Conservation (phyloP, 2,329 filamentous ascomycete genomes). For the Leptographium radiaticola region DNA sequence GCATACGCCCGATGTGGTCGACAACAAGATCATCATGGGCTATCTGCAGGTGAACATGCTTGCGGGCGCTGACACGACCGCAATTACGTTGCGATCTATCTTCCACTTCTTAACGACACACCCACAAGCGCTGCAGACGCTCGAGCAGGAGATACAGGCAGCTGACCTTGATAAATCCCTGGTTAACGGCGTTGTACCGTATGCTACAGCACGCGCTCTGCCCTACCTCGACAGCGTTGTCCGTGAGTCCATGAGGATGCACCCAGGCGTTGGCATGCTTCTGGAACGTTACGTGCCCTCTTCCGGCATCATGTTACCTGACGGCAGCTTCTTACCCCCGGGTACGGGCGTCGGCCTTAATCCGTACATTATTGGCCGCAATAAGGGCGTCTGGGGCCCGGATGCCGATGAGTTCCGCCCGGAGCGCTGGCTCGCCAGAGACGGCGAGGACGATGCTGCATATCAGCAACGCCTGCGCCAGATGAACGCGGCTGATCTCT, state of each 20-base stretch:
- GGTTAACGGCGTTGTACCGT: background rate
- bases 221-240: slow-evolving; percentile 35
- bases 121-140: slow-evolving; percentile 12
- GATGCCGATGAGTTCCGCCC: slow-evolving; percentile 31
- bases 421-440: slow-evolving; percentile 30
- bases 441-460: slow-evolving; percentile 9
- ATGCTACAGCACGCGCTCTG: slow-evolving; percentile 13
- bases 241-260: slow-evolving; percentile 32
- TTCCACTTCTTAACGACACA: slow-evolving; percentile 23
- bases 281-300: slow-evolving; percentile 3
- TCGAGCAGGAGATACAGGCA: slow-evolving; percentile 22
- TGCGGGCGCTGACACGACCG: slow-evolving; percentile 22
- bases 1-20: slow-evolving; percentile 20
- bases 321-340: slow-evolving; percentile 5
- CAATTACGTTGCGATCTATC: slow-evolving; percentile 19
- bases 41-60: slow-evolving; percentile 22
- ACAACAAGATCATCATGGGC: slow-evolving; percentile 21
- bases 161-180: slow-evolving; percentile 12
- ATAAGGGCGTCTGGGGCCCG: slow-evolving; percentile 25
- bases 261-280: slow-evolving; percentile 15
- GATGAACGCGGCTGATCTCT: slow-evolving; percentile 25
- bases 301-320: background rate
- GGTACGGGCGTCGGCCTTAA: slow-evolving; percentile 20
- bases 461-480: slow-evolving; percentile 17
- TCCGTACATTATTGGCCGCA: slow-evolving; percentile 21